phyloP scores from a whole-genome alignment of 2,329 filamentous ascomycete species.

The Cryphonectria carpinicola region DNA sequence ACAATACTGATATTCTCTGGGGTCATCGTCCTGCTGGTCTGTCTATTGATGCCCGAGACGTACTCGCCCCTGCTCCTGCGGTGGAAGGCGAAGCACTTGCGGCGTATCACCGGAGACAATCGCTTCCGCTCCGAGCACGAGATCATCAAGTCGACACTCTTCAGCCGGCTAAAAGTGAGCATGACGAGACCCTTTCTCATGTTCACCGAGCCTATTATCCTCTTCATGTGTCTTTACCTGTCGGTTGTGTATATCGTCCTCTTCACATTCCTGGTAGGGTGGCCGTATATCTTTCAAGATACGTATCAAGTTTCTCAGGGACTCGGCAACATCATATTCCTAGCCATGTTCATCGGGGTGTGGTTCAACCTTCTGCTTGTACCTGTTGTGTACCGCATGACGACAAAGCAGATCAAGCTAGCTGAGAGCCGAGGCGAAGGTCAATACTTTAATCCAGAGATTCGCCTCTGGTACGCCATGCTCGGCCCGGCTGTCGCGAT shows the following conservation, averaged over 20 bases:
- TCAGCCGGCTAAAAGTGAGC: constrained; percentile 54
- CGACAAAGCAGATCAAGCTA: constrained; percentile 24
- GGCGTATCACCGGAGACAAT: constrained; percentile 64
- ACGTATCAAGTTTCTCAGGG: constrained; percentile 48
- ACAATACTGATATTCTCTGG: constrained; percentile 66
- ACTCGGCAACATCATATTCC: constrained; percentile 48
- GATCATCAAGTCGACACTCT: constrained; percentile 53
- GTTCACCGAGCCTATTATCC: constrained; percentile 43
- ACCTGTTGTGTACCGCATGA: constrained; percentile 40
- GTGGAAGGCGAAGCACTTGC: constrained; percentile 61
- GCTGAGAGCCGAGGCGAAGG: constrained; percentile 33
- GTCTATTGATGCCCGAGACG: constrained; percentile 68
- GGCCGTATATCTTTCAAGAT: constrained; percentile 51
- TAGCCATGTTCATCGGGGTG: constrained; percentile 48
- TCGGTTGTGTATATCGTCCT: constrained; percentile 56
- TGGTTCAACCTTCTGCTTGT: constrained; percentile 40
- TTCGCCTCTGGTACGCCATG: constrained; percentile 48
- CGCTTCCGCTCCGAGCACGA: constrained; percentile 68
- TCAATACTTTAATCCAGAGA: constrained; percentile 42
- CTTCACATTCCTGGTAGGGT: constrained; percentile 58
- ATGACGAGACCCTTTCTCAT: constrained; percentile 47
- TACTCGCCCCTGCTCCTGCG: constrained; percentile 61
- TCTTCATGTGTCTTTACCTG: constrained; percentile 54
- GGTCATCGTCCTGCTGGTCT: constrained; percentile 57
- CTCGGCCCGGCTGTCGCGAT: constrained; percentile 46